Base-by-base conservation (phyloP, 306 rosid species). In the Dalbergia cochinchinensis region DNA sequence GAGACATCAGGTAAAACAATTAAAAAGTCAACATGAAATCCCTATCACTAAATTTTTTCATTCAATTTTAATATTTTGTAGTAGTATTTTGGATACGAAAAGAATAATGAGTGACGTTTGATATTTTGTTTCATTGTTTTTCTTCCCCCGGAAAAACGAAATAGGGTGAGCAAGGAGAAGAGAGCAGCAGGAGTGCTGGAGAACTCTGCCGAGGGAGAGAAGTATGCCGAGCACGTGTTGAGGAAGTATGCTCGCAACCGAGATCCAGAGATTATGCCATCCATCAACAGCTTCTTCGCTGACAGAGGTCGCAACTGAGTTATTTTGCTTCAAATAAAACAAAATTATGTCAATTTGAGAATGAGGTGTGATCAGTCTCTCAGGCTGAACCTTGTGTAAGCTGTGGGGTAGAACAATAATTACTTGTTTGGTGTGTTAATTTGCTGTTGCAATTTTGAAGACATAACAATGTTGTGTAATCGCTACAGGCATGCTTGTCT, bases 121-220 rank as follows among this genome's bases (percentile, higher is more conserved):
- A 55, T 9, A 42, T 18, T 73, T 73, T 42, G 60, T 59, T 75
- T 3, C 20, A 1, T 19, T 42, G 59, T 11, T n/a, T n/a, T n/a
- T 16, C 41, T 26, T 26, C 31, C 31, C 31, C 41, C 7, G 0
- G 5, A 5, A 37, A 42, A 42, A 3, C 34, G 60, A 20, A 37
- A 59, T 73, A 90, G 97, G 77, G 89, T 92, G 55, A 83, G 0
- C 77, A 92, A 92, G 87, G 91, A 86, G 89, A 31, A 18, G 15
- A 87, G 97, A 66, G 70, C 84, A 3, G 93, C 90, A 0, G 97
- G 93, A 79, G 88, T 94, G 73, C 70, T 92, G 89, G 98, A 92
- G 1, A 94, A 94, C 86, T 86, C 83, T 16, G 82, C 82, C 3
- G 98, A 92, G 87, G 98, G 94, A 78, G 91, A 94, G 83, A 89